Conservation (phyloP, 176 grass and related monocot species). For the Oropetium thomaeum region DNA sequence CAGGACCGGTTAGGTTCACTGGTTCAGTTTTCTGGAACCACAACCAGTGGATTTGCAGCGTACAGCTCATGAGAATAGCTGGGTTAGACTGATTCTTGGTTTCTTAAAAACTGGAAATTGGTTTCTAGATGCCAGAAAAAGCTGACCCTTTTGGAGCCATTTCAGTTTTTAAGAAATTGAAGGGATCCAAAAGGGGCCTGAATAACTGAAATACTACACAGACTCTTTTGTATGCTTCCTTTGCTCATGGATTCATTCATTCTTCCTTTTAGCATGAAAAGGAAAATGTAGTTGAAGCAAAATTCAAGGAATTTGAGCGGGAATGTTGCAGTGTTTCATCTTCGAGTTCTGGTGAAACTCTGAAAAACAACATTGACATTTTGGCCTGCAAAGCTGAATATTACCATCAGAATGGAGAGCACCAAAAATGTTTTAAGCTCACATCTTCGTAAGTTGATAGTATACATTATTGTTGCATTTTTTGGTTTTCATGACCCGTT, state of each 20-base stretch:
- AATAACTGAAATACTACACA: neutral
- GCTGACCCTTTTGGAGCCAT: too few species aligned
- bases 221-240: constrained; percentile 13
- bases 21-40: too few species aligned
- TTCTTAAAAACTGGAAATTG: too few species aligned
- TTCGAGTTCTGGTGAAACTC: constrained; percentile 55
- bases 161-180: too few species aligned
- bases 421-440: constrained; percentile 91
- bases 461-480: constrained; percentile 15
- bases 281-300: constrained; percentile 77
- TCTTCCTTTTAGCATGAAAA: constrained; percentile 85
- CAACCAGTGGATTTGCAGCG: too few species aligned
- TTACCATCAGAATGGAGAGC: constrained; percentile 85
- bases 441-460: constrained; percentile 75
- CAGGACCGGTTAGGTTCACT: too few species aligned
- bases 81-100: too few species aligned
- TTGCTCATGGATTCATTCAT: constrained; percentile 27
- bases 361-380: constrained; percentile 85
- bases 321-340: constrained; percentile 56
- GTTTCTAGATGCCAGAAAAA: too few species aligned
- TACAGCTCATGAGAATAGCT: too few species aligned
- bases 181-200: too few species aligned
- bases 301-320: constrained; percentile 89
- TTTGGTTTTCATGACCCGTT: constrained; percentile 13
- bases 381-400: constrained; percentile 93